A percentile compares a stretch with the other conserved stretches of the same genome.
These are phyloP conservation scores for Camellia lanceoleosa DNA, from an alignment of 148 eudicot species.

Conservation along the genomic window DNA sequence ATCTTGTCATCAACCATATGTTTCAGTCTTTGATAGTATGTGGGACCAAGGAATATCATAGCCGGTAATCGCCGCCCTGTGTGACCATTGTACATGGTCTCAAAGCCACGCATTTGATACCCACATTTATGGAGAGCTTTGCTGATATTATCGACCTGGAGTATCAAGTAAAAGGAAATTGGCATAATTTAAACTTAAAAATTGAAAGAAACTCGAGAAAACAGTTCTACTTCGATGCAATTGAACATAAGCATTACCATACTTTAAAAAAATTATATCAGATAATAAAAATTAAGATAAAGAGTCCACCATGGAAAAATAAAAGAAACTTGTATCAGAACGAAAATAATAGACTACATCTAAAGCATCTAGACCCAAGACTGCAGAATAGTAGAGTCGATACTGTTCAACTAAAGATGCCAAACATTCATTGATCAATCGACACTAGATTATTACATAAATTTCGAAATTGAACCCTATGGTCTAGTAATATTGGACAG, in stretches of 20 bases:
- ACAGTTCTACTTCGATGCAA: not conserved
- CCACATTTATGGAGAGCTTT: constrained; percentile 98
- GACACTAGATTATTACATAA: too few species aligned
- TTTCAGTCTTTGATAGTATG: constrained; percentile 93
- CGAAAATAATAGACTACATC: not conserved
- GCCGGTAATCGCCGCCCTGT: constrained; percentile 80
- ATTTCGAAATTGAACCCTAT: not conserved
- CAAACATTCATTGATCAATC: not conserved
- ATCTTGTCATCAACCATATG: constrained; percentile 99
- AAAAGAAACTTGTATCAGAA: not conserved
- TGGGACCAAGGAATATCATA: constrained; percentile 97
- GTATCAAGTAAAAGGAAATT: not conserved
- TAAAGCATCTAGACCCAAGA: not conserved
- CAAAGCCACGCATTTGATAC: constrained; percentile 98
- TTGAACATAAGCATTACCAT: not conserved
- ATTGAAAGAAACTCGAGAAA: not conserved
- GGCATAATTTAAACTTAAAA: not conserved
- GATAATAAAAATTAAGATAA: too few species aligned
- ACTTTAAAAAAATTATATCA: too few species aligned
- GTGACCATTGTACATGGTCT: constrained; percentile 99
- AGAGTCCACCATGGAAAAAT: not conserved
- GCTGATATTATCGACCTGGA: constrained; percentile 90
- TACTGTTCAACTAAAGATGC: not conserved
- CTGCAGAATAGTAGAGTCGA: not conserved
- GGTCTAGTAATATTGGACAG: not conserved